Conservation (phyloP, 495 filamentous ascomycete species). For the Diplogelasinospora grovesii region DNA sequence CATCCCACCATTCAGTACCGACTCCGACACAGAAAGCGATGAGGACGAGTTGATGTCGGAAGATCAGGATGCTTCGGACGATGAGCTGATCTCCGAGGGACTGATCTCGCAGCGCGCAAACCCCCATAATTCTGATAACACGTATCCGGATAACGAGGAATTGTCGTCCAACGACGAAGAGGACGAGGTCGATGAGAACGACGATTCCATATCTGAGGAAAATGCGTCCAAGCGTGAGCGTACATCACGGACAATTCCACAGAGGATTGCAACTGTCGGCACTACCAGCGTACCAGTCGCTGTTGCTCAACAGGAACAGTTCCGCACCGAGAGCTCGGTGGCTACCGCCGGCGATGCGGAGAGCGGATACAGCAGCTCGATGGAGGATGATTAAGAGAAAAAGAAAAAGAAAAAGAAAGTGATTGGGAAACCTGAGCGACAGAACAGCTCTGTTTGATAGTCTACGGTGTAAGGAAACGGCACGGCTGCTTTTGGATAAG, state of each 20-base stretch:
- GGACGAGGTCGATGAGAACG: conserved; percentile 6
- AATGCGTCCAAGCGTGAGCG: not conserved
- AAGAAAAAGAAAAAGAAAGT: not conserved
- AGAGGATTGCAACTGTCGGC: conserved; percentile 5
- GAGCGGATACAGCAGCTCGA: conserved; percentile 34
- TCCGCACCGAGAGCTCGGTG: conserved; percentile 34
- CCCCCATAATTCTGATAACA: conserved; percentile 21
- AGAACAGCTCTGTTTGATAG: not conserved
- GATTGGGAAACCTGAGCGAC: not conserved
- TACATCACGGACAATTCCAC: not conserved
- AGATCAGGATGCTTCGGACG: conserved; percentile 11
- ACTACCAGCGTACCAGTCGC: conserved; percentile 3
- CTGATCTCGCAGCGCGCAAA: conserved; percentile 25
- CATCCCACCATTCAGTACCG: conserved; percentile 28
- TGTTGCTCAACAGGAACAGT: too few relatives aligned
- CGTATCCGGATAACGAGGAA: conserved; percentile 12
- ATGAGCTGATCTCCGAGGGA: conserved; percentile 7
- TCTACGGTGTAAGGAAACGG: too few relatives aligned
- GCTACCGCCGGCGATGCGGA: conserved; percentile 37
- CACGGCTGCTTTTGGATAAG: too few relatives aligned
- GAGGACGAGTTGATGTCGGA: conserved; percentile 29
- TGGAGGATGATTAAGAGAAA: conserved; percentile 23
- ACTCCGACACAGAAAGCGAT: conserved; percentile 19
- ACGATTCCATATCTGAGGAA: not conserved
- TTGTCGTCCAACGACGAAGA: conserved; percentile 15